phyloP scores from a whole-genome alignment of 306 rosid genomes.

The Lotus japonicus region DNA sequence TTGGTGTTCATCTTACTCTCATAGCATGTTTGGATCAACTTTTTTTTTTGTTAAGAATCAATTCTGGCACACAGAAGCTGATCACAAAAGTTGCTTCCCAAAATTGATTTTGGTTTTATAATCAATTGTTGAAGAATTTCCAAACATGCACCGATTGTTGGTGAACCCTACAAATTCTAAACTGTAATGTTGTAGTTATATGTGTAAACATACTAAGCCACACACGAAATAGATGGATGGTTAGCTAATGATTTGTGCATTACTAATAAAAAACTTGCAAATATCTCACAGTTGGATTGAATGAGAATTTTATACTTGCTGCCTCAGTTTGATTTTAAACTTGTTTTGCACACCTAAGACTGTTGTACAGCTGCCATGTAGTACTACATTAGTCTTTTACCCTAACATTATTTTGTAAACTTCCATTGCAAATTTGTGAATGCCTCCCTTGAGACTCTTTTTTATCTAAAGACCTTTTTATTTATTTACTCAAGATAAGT shows the following conservation, averaged over 20 bases:
- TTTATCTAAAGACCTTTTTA: no score
- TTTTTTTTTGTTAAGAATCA: no score
- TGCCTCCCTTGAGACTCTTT: no score
- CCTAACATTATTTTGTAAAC: no score
- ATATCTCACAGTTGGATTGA: background rate
- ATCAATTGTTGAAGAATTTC: no score
- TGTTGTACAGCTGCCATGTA: background rate
- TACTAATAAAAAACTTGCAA: background rate
- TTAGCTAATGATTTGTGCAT: slow-evolving; percentile 15
- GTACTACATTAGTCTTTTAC: no score
- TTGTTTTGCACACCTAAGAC: background rate
- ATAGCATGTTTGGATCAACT: no score
- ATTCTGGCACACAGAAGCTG: no score
- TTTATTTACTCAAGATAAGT: no score
- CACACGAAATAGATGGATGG: background rate
- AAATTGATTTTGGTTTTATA: no score
- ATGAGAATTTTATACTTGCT: background rate
- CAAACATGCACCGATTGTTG: background rate
- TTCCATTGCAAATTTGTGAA: no score
- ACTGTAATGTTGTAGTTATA: slow-evolving; percentile 5
- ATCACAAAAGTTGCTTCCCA: no score
- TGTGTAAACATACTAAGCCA: background rate
- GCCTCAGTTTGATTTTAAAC: background rate
- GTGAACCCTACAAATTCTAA: background rate
- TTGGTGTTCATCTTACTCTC: background rate